phyloP scores from a whole-genome alignment of 2,329 filamentous ascomycete species.

The Phyllosticta citribraziliensis region DNA sequence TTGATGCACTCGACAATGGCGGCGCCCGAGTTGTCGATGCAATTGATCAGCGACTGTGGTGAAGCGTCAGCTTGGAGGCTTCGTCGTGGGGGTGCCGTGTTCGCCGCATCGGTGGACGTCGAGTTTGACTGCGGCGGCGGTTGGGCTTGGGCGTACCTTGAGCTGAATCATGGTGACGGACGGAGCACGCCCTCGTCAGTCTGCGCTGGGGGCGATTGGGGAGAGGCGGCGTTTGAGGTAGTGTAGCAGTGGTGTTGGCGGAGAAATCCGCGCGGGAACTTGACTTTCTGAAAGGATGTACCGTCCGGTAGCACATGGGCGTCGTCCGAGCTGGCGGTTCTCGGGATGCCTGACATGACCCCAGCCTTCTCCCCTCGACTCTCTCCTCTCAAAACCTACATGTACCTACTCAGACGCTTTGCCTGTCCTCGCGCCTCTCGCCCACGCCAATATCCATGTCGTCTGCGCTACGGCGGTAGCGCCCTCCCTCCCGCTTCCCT shows the following conservation, averaged over 20 bases:
- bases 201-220: neutral
- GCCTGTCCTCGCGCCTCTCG: neutral
- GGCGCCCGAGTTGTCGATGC: constrained; percentile 99
- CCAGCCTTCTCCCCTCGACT: neutral
- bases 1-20: constrained; percentile 94
- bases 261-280: constrained; percentile 2
- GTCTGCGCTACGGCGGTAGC: constrained; percentile 12
- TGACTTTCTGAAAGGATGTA: neutral
- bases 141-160: constrained; percentile 22
- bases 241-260: constrained; percentile 1
- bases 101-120: neutral
- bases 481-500: constrained; percentile 18
- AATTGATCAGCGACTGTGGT: constrained; percentile 83
- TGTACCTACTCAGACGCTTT: neutral
- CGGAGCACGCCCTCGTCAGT: neutral
- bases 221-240: constrained; percentile 2
- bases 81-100: neutral
- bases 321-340: neutral
- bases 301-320: neutral
- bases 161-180: constrained; percentile 63
- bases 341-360: neutral
- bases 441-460: neutral
- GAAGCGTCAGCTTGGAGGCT: neutral
- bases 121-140: neutral
- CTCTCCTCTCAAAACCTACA: neutral